Evolutionary conservation across 1,139 yeast species (phyloP).

Genomic region (Hyphopichia wangnamkhiaoensis): DNA sequence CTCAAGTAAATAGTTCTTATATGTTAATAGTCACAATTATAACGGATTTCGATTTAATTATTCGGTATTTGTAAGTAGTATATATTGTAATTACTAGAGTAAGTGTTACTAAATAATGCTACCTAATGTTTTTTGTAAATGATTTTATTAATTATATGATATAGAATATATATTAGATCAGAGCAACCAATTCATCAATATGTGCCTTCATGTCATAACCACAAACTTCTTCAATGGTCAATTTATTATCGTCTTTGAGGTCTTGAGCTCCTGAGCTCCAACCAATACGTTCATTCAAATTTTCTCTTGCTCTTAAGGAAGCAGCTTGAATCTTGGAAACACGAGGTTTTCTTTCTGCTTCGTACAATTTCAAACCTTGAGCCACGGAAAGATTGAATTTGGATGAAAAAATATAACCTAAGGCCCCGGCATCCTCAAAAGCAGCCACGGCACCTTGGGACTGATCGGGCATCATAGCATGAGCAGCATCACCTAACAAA

Average conservation of each 20-base stretch:
- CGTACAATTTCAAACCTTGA: constrained; percentile 22
- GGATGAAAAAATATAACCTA: constrained; percentile 19
- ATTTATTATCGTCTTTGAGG: constrained; percentile 17
- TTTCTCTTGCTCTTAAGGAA: constrained; percentile 28
- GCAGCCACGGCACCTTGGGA: constrained; percentile 36
- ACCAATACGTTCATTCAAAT: constrained; percentile 29
- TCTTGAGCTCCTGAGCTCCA: constrained; percentile 22
- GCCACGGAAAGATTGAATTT: constrained; percentile 18
- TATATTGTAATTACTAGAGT: too few relatives aligned
- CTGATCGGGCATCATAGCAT: constrained; percentile 31
- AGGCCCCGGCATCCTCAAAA: constrained; percentile 22
- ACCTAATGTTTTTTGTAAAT: too few relatives aligned
- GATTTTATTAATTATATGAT: background rate
- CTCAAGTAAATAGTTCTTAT: too few relatives aligned
- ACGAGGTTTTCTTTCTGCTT: constrained; percentile 23
- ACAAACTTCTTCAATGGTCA: constrained; percentile 31
- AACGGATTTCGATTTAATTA: too few relatives aligned
- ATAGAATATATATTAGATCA: background rate
- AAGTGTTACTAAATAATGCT: too few relatives aligned
- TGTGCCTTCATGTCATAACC: constrained; percentile 27
- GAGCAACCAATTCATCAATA: constrained; percentile 13
- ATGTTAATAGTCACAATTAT: too few relatives aligned
- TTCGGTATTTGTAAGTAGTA: too few relatives aligned
- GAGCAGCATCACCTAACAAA: constrained; percentile 24
- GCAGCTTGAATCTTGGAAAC: constrained; percentile 29